Conservation (phyloP, 495 filamentous ascomycete genomes). For the Penicillium simplicissimum region DNA sequence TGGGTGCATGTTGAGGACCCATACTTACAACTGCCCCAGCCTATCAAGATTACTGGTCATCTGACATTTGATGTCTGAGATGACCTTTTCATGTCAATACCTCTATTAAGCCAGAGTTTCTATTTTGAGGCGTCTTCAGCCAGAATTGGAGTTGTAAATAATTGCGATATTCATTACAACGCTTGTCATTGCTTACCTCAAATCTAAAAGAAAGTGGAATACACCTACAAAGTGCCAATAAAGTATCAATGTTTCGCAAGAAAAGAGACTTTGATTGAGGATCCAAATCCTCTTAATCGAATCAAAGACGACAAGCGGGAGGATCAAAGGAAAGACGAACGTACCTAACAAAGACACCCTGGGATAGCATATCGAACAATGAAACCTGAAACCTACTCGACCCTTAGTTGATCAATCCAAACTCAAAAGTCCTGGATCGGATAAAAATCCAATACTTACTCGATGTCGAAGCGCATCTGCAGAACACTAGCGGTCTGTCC, state of each 20-base stretch:
- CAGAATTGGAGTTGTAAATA: not conserved
- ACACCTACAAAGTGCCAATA: no score
- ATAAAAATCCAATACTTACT: not conserved
- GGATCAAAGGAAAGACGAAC: not conserved
- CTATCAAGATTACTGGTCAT: conserved; percentile 2
- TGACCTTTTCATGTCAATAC: not conserved
- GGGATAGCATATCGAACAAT: not conserved
- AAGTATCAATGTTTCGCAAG: no score
- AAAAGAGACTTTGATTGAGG: no score
- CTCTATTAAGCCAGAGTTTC: not conserved
- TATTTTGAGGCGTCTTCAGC: not conserved
- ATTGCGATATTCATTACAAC: no score
- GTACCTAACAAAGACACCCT: not conserved
- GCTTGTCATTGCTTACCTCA: no score
- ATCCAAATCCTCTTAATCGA: no score
- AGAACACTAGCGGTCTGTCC: not conserved
- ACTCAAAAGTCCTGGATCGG: not conserved
- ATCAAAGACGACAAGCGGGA: not conserved
- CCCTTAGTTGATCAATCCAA: not conserved
- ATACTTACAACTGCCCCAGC: conserved; percentile 10
- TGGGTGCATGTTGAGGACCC: conserved; percentile 3
- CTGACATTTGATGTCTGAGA: not conserved
- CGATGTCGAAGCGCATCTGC: conserved; percentile 4
- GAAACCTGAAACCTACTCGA: not conserved
- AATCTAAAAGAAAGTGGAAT: no score